These are phyloP conservation scores for Ceriops zippeliana DNA, from an alignment of 345 rosid genomes.

Conservation along the genomic window DNA sequence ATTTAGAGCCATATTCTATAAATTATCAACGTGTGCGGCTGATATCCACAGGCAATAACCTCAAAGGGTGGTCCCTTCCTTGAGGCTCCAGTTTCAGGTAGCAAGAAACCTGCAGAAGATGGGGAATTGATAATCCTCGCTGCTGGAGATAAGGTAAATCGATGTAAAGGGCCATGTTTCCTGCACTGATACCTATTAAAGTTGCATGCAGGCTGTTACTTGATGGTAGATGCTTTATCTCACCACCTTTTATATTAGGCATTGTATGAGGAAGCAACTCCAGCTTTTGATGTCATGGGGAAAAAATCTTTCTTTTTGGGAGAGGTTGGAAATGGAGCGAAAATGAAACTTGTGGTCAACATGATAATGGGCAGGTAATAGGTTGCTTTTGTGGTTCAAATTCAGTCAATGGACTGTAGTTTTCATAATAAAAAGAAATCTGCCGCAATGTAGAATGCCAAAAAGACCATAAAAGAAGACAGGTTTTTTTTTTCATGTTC, in stretches of 20 bases:
- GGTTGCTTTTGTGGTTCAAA: neutral
- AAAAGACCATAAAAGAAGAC: neutral
- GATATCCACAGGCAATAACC: conserved; percentile 54
- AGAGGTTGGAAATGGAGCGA: conserved; percentile 89
- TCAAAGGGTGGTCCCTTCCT: conserved; percentile 76
- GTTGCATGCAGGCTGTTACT: neutral
- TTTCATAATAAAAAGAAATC: neutral
- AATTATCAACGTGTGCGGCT: neutral
- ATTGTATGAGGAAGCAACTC: conserved; percentile 64
- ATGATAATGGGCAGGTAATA: conserved; percentile 96
- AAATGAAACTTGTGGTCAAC: conserved; percentile 91
- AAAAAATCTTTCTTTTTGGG: conserved; percentile 89
- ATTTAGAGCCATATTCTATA: neutral
- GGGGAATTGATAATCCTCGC: conserved; percentile 90
- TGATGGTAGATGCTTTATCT: conserved; percentile 6
- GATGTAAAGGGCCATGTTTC: neutral
- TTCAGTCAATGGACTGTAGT: neutral
- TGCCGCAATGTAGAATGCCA: neutral
- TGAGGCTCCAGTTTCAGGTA: conserved; percentile 96
- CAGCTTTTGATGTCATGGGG: conserved; percentile 81
- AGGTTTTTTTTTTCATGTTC: no score
- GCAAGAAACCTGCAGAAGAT: conserved; percentile 97
- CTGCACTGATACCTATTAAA: neutral
- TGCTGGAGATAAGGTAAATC: conserved; percentile 84
- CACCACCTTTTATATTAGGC: conserved; percentile 33